A percentile compares a stretch with the other conserved stretches of the same genome.
Conservation (phyloP, 495 filamentous ascomycete genomes). For the Apiosordaria backusii region DNA sequence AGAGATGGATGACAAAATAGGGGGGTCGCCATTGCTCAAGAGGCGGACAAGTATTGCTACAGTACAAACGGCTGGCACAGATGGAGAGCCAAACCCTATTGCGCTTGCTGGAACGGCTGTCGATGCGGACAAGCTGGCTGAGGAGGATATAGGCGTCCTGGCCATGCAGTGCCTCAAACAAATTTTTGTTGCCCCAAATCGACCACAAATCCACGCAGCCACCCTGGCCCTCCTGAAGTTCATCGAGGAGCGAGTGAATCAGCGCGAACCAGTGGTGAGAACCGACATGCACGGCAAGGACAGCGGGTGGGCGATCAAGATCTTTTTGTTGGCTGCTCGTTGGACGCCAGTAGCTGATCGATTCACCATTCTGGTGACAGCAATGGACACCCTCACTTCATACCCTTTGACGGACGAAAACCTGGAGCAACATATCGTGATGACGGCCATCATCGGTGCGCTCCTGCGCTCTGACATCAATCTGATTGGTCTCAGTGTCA, state of each 20-base stretch:
- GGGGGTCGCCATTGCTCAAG: conserved; percentile 53
- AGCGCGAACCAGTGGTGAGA: conserved; percentile 44
- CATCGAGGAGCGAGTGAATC: conserved; percentile 56
- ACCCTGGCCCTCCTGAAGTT: conserved; percentile 68
- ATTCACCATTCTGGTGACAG: conserved; percentile 76
- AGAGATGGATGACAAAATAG: conserved; percentile 59
- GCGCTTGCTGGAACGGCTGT: conserved; percentile 69
- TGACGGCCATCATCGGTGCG: conserved; percentile 70
- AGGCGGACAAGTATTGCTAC: conserved; percentile 77
- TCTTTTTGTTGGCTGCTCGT: conserved; percentile 70
- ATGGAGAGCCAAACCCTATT: conserved; percentile 62
- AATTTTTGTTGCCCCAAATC: conserved; percentile 72
- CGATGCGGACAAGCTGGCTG: conserved; percentile 79
- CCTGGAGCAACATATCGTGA: conserved; percentile 63
- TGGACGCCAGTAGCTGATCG: conserved; percentile 92
- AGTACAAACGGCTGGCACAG: conserved; percentile 66
- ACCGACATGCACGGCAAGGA: conserved; percentile 34
- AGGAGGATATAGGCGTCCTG: conserved; percentile 78
- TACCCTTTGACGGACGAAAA: conserved; percentile 62
- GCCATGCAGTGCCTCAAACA: conserved; percentile 78
- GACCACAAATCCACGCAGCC: conserved; percentile 70
- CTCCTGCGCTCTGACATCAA: conserved; percentile 85
- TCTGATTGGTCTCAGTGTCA: conserved; percentile 88
- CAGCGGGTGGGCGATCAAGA: conserved; percentile 70
- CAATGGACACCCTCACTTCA: conserved; percentile 68